Evolutionary conservation across 768 basidiomycete species (phyloP).

Genomic region (Candolleomyces efflorescens): DNA sequence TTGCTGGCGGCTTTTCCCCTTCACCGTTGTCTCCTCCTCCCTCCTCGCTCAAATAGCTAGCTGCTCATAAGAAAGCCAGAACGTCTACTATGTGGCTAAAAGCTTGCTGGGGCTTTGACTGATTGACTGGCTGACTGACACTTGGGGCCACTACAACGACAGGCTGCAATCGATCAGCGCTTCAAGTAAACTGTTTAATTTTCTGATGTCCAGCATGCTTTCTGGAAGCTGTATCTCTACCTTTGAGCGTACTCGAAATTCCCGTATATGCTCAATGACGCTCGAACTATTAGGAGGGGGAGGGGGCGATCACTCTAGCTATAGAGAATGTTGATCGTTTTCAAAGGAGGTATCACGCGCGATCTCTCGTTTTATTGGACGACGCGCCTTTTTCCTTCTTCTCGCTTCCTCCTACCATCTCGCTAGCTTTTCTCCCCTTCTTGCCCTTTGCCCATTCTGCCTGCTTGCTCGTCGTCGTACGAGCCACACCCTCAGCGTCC

Average conservation of each 20-base stretch:
- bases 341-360: background rate
- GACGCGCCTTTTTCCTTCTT: slow-evolving; percentile 9
- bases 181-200: slow-evolving; percentile 1
- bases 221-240: slow-evolving; percentile 8
- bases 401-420: background rate
- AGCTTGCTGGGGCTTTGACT: background rate
- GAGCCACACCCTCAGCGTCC: background rate
- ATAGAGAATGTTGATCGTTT: too few species aligned
- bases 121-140: background rate
- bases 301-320: too few species aligned
- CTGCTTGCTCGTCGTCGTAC: slow-evolving; percentile 1
- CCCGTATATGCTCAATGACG: too few species aligned
- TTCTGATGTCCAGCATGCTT: background rate
- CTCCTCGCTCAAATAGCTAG: background rate
- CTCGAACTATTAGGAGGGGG: background rate
- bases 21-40: background rate
- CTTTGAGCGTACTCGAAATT: background rate
- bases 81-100: too few species aligned
- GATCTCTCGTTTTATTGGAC: background rate
- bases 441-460: background rate
- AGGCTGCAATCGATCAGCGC: background rate
- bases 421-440: too few species aligned
- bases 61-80: background rate
- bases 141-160: background rate
- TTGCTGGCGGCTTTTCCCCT: background rate